These are phyloP conservation scores for Apophysomyces variabilis DNA, from an alignment of 371 early-diverging fungal species.

Conservation along the genomic window DNA sequence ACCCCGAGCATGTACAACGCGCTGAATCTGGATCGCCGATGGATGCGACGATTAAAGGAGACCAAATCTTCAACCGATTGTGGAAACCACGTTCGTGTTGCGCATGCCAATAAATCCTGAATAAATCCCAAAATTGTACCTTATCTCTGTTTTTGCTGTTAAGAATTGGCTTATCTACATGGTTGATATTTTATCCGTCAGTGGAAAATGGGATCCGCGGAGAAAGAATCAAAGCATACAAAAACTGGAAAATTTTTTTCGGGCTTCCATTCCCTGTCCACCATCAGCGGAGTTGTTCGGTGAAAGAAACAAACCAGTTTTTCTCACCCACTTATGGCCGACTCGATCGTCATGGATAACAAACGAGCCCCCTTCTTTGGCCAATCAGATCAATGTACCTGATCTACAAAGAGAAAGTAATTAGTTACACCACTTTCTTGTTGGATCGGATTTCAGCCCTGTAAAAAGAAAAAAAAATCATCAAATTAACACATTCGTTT, in stretches of 20 bases:
- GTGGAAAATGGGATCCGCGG: too few relatives aligned
- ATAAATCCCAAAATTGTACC: too few relatives aligned
- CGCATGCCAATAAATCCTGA: background rate
- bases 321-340: too few relatives aligned
- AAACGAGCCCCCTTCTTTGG: background rate
- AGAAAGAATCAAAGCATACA: too few relatives aligned
- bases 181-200: too few relatives aligned
- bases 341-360: too few relatives aligned
- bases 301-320: too few relatives aligned
- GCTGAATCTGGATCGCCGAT: constrained; percentile 10
- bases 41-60: constrained; percentile 7
- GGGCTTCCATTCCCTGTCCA: too few relatives aligned
- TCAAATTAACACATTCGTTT: background rate
- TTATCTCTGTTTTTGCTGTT: too few relatives aligned
- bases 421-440: constrained; percentile 1
- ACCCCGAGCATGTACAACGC: constrained; percentile 10
- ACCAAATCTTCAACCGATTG: background rate
- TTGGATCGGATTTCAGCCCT: background rate
- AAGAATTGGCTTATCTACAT: too few relatives aligned
- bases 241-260: too few relatives aligned
- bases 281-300: too few relatives aligned
- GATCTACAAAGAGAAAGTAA: background rate
- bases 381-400: background rate
- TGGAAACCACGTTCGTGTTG: constrained; percentile 8
- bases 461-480: background rate